These are phyloP conservation scores for Tephrocybe sp. DNA, from an alignment of 768 basidiomycete genomes.

Conservation along the genomic window DNA sequence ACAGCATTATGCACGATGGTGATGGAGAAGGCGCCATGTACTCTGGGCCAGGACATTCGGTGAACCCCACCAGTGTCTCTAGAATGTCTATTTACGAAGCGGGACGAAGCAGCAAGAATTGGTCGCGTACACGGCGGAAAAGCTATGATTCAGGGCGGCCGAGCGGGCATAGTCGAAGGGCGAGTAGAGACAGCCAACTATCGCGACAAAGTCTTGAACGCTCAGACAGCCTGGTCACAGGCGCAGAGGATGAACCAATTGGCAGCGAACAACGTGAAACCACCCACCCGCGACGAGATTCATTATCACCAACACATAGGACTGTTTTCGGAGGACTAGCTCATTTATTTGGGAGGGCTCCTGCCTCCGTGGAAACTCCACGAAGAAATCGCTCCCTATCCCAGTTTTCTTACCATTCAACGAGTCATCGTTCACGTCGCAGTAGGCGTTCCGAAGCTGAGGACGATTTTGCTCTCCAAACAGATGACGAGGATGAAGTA, in stretches of 20 bases:
- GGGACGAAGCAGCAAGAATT: constrained; percentile 53
- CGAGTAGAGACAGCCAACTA: constrained; percentile 44
- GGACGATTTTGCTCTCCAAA: constrained; percentile 56
- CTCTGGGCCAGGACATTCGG: constrained; percentile 68
- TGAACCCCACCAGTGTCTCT: constrained; percentile 76
- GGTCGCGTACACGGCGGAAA: constrained; percentile 47
- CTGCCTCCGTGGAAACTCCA: constrained; percentile 37
- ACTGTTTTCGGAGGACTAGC: constrained; percentile 66
- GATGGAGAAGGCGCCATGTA: constrained; percentile 69
- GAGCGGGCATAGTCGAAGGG: constrained; percentile 35
- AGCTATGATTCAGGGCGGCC: constrained; percentile 46
- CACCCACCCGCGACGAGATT: constrained; percentile 28
- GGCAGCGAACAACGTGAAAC: constrained; percentile 24
- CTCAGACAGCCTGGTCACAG: constrained; percentile 26
- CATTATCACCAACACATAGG: constrained; percentile 35
- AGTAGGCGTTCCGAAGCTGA: constrained; percentile 53
- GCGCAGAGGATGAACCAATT: constrained; percentile 28
- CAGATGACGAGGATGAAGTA: constrained; percentile 51
- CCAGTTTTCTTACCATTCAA: constrained; percentile 50
- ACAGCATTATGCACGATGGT: constrained; percentile 54
- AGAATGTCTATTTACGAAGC: constrained; percentile 68
- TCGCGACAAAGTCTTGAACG: constrained; percentile 38
- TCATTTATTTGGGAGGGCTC: constrained; percentile 57
- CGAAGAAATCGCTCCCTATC: constrained; percentile 50
- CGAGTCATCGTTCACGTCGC: constrained; percentile 48